phyloP scores from a whole-genome alignment of 2,329 filamentous ascomycete genomes.

The Aspergillus clavatus region DNA sequence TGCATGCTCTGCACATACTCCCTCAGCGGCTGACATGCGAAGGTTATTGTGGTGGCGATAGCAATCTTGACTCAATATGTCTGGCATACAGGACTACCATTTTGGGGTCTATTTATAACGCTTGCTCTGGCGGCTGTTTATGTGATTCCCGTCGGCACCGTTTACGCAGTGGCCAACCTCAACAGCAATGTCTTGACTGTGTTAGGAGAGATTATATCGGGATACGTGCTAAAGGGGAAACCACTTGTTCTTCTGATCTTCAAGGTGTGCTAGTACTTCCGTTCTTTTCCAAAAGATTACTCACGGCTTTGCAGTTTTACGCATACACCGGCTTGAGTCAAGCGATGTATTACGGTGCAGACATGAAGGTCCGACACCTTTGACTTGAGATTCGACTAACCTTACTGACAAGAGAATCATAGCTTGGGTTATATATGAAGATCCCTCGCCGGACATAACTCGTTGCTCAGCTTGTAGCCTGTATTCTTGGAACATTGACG shows the following conservation, averaged over 20 bases:
- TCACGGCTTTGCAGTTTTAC: slow-evolving; percentile 40
- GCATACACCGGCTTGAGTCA: slow-evolving; percentile 56
- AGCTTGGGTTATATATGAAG: slow-evolving; percentile 49
- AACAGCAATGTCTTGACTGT: slow-evolving; percentile 39
- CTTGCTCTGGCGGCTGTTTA: slow-evolving; percentile 37
- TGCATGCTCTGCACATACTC: neutral
- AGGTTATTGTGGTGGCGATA: slow-evolving; percentile 36
- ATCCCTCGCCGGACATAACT: slow-evolving; percentile 45
- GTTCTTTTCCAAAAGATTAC: slow-evolving; percentile 50
- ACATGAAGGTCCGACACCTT: slow-evolving; percentile 51
- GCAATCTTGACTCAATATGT: slow-evolving; percentile 19
- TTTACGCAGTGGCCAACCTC: slow-evolving; percentile 39
- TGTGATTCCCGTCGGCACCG: slow-evolving; percentile 39
- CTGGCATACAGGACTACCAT: slow-evolving; percentile 35
- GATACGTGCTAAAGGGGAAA: slow-evolving; percentile 38
- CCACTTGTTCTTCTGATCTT: slow-evolving; percentile 42
- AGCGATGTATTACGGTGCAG: slow-evolving; percentile 43
- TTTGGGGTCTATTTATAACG: slow-evolving; percentile 37
- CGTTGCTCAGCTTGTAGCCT: slow-evolving; percentile 45
- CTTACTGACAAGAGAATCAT: neutral
- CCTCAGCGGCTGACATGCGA: neutral
- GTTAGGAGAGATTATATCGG: slow-evolving; percentile 39
- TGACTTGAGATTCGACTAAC: neutral
- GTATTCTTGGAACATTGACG: slow-evolving; percentile 42
- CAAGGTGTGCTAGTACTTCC: slow-evolving; percentile 56